Base-by-base conservation (phyloP, 1,284 basidiomycete genomes). In the Pseudozyma tsukubaensis region DNA sequence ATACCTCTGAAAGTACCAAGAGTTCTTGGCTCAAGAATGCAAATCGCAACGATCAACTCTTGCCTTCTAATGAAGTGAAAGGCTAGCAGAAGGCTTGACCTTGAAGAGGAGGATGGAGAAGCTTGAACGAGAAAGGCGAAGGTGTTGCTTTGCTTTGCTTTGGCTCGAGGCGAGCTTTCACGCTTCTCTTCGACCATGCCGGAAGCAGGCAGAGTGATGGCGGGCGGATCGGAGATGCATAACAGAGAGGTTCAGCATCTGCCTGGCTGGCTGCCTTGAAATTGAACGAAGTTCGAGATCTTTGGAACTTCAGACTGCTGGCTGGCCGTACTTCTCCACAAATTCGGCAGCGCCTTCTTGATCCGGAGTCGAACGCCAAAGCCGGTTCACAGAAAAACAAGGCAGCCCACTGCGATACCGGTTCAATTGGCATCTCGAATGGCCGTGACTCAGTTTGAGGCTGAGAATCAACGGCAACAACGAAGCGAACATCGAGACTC, bases 201-300 rank as follows among this genome's bases (percentile, higher is more conserved):
- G 52, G 35, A 50, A 50, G 57, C 39, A 44, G 54, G 40, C 18
- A 32, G 36, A 57, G 58, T 40, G 60, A 34, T 21, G 13, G 36
- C 60, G 67, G 67, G 50, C 60, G 57, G 57, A 64, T 63, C 67
- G 67, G 67, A 70, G 37, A 52, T 70, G 29, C 55, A 57, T 37
- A 24, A 13, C 5, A 6, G 16, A 5, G 49, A 45, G 32, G 29
- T 18, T n/a, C 10, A n/a, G 11, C 7, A 11, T 3, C 24, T 29
- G 24, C 24, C 24, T 29, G 6, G 24, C 24, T 29, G 3, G 3
- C 24, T 29, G 37, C 32, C 9, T 39, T 29, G 34, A 36, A n/a
- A 34, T 34, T 35, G n/a, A 43, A 19, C 32, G 36, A 39, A 37
- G 29, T 13, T 49, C 37, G 37, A 29, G 50, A 37, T 37, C 14